Conservation (phyloP, 2,329 filamentous ascomycete genomes). For the Nothomitra cinnamomea region DNA sequence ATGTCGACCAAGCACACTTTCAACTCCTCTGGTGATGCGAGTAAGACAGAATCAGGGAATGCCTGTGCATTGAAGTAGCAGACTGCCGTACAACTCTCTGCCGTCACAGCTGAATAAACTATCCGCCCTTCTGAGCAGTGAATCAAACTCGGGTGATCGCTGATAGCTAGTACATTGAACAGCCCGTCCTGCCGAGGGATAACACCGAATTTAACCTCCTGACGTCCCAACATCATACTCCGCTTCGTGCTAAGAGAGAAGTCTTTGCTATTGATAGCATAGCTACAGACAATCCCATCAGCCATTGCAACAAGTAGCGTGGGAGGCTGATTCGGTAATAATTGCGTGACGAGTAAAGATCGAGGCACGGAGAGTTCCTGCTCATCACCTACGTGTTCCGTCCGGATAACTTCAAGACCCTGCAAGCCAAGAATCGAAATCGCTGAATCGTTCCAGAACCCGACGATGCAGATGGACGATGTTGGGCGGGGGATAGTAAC, state of each 20-base stretch:
- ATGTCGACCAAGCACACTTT: constrained; percentile 69
- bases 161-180: constrained; percentile 78
- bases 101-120: constrained; percentile 84
- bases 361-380: constrained; percentile 64
- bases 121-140: constrained; percentile 78
- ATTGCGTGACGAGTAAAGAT: constrained; percentile 61
- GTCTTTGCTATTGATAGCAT: constrained; percentile 46
- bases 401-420: constrained; percentile 47
- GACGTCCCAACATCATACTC: constrained; percentile 69
- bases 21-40: constrained; percentile 61
- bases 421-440: constrained; percentile 57
- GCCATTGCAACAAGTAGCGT: constrained; percentile 83
- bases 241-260: constrained; percentile 55
- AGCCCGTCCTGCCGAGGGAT: constrained; percentile 50
- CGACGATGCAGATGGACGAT: constrained; percentile 54
- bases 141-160: constrained; percentile 85
- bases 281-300: constrained; percentile 80
- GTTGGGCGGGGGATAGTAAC: constrained; percentile 54
- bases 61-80: constrained; percentile 68
- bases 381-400: constrained; percentile 36
- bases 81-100: constrained; percentile 66
- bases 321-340: constrained; percentile 48
- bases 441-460: constrained; percentile 73
- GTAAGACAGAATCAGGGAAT: constrained; percentile 63
- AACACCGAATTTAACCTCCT: constrained; percentile 65